Evolutionary conservation across 2,329 filamentous ascomycete genomes (phyloP).

Genomic region (Colletotrichum endophyticum): DNA sequence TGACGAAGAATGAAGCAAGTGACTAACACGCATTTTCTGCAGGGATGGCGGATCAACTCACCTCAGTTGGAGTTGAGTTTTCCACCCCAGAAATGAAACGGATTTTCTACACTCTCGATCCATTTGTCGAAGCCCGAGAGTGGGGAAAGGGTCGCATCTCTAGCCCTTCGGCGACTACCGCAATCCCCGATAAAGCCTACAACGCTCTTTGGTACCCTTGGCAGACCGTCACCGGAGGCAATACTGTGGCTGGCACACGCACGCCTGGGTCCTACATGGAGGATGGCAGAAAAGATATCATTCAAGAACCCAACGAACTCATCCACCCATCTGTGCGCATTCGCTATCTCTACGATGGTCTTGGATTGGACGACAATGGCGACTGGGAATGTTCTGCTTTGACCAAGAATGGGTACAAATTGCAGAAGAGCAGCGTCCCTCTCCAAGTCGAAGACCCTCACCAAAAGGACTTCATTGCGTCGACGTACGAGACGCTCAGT

Average conservation of each 20-base stretch:
- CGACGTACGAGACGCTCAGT: constrained; percentile 7
- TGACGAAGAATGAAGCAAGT: not conserved
- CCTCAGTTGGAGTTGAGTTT: constrained; percentile 26
- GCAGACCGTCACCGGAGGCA: not conserved
- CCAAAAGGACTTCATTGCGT: not conserved
- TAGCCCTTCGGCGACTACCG: constrained; percentile 11
- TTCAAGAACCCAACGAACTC: constrained; percentile 26
- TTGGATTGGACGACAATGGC: constrained; percentile 31
- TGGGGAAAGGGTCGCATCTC: constrained; percentile 25
- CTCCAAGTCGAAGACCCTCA: not conserved
- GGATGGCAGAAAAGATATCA: constrained; percentile 3
- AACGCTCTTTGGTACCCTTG: not conserved
- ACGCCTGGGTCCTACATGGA: constrained; percentile 29
- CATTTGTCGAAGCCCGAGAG: constrained; percentile 1
- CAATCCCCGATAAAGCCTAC: constrained; percentile 7
- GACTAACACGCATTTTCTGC: not conserved
- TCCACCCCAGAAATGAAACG: constrained; percentile 23
- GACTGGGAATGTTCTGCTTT: constrained; percentile 24
- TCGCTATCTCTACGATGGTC: constrained; percentile 32
- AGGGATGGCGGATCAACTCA: constrained; percentile 29
- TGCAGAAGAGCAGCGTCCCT: not conserved
- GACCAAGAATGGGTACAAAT: constrained; percentile 18
- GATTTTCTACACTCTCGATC: constrained; percentile 21
- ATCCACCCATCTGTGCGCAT: constrained; percentile 36
- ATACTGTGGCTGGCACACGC: constrained; percentile 4